phyloP scores from a whole-genome alignment of 495 filamentous ascomycete genomes.

The Xylaria acuta region DNA sequence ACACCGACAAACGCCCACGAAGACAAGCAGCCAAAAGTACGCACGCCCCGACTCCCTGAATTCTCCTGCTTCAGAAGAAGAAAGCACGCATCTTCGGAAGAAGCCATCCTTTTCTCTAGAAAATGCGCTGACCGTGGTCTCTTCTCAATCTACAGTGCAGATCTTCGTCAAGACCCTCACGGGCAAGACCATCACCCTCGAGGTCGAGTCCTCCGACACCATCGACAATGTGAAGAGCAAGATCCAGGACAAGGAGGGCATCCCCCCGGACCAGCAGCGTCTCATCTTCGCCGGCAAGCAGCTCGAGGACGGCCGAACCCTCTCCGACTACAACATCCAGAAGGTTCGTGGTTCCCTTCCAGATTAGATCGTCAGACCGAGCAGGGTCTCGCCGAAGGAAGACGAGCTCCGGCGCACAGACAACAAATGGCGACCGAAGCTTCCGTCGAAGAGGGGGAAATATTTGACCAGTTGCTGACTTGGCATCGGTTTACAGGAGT shows the following conservation, averaged over 20 bases:
- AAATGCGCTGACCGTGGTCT: constrained; percentile 30
- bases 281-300: constrained; percentile 99
- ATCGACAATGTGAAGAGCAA: constrained; percentile 98
- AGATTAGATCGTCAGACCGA: not conserved
- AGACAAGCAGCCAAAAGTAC: constrained; percentile 51
- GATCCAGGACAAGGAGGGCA: constrained; percentile 99
- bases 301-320: constrained; percentile 97
- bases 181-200: constrained; percentile 99
- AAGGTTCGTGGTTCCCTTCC: constrained; percentile 68
- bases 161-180: constrained; percentile 98
- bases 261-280: constrained; percentile 98
- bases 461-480: constrained; percentile 27
- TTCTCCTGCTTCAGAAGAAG: not conserved
- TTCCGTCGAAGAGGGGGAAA: constrained; percentile 34
- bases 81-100: not conserved
- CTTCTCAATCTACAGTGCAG: constrained; percentile 66
- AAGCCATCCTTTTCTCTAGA: not conserved
- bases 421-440: not conserved
- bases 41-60: constrained; percentile 19
- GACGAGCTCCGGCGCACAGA: not conserved
- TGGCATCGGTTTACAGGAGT: constrained; percentile 68
- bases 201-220: constrained; percentile 98
- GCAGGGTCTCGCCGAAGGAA: not conserved
- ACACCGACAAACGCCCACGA: constrained; percentile 29
- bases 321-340: constrained; percentile 99